A percentile compares a stretch with the other conserved stretches of the same genome.
Conservation (phyloP, 1,284 basidiomycete species). For the Tetrapyrgos nigripes region DNA sequence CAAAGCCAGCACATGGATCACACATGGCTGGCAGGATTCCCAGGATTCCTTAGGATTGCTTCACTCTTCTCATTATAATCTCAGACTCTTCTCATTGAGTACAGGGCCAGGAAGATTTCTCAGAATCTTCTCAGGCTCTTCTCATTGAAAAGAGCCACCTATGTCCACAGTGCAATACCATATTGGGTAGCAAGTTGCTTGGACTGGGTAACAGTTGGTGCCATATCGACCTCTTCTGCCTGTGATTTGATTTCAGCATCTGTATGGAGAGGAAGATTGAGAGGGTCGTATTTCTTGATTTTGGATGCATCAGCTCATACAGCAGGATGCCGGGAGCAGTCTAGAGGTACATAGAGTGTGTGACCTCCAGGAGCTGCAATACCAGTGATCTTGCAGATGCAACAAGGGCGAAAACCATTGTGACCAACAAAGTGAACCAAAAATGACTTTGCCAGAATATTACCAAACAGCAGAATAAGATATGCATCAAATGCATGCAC, state of each 20-base stretch:
- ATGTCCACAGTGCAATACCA: too few relatives aligned
- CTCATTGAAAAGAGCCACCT: too few relatives aligned
- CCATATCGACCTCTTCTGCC: conserved; percentile 8
- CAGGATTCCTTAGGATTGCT: too few relatives aligned
- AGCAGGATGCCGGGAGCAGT: conserved; percentile 11
- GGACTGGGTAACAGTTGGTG: neutral
- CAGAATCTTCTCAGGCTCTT: too few relatives aligned
- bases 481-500: conserved; percentile 39
- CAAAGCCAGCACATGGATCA: too few relatives aligned
- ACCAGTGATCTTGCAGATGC: conserved; percentile 15
- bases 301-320: neutral
- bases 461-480: conserved; percentile 39
- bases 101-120: too few relatives aligned
- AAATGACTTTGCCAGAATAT: conserved; percentile 44
- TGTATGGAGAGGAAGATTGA: neutral
- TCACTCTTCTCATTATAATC: too few relatives aligned
- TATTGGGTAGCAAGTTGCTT: conserved; percentile 5
- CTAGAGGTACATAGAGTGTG: conserved; percentile 10
- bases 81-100: too few relatives aligned
- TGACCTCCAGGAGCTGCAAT: conserved; percentile 17
- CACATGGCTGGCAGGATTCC: too few relatives aligned
- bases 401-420: conserved; percentile 14
- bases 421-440: conserved; percentile 22
- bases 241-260: conserved; percentile 5
- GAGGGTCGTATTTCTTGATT: conserved; percentile 1